phyloP scores from a whole-genome alignment of 345 rosid genomes.

The Eucalyptus decipiens region DNA sequence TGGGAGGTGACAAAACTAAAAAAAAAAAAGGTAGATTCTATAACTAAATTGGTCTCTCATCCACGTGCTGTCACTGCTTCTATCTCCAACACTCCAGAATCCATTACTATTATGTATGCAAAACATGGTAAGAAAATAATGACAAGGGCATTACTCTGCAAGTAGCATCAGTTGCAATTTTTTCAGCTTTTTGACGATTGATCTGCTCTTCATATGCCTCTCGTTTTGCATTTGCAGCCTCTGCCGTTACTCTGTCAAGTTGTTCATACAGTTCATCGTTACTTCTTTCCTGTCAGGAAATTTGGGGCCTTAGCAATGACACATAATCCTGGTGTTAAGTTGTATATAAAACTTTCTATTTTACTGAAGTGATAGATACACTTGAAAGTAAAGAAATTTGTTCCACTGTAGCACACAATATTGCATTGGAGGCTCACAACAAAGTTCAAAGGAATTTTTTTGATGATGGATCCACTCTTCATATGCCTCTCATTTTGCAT shows the following conservation, averaged over 20 bases:
- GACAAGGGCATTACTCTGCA: slow-evolving; percentile 27
- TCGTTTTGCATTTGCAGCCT: slow-evolving; percentile 40
- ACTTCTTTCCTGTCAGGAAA: slow-evolving; percentile 40
- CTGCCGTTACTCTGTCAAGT: slow-evolving; percentile 25
- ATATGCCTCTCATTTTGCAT: slow-evolving; percentile 39
- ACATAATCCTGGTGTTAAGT: background rate
- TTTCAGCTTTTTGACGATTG: slow-evolving; percentile 50
- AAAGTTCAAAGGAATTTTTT: background rate
- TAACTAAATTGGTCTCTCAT: background rate
- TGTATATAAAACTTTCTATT: background rate
- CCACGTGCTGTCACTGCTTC: background rate
- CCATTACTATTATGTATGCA: background rate
- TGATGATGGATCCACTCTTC: slow-evolving; percentile 18
- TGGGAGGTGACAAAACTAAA: background rate
- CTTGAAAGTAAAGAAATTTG: background rate
- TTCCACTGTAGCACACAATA: background rate
- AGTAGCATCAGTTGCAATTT: slow-evolving; percentile 52
- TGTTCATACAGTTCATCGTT: slow-evolving; percentile 33
- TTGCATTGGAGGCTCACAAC: background rate
- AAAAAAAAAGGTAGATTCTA: background rate
- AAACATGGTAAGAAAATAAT: background rate
- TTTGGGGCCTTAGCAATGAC: background rate
- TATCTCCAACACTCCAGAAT: background rate
- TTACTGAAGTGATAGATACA: background rate
- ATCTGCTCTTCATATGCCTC: slow-evolving; percentile 45